A percentile compares a stretch with the other conserved stretches of the same genome.
These are phyloP conservation scores for Discostella stelligeroides DNA, from an alignment of 108 stramenopile genomes.

Conservation along the genomic window DNA sequence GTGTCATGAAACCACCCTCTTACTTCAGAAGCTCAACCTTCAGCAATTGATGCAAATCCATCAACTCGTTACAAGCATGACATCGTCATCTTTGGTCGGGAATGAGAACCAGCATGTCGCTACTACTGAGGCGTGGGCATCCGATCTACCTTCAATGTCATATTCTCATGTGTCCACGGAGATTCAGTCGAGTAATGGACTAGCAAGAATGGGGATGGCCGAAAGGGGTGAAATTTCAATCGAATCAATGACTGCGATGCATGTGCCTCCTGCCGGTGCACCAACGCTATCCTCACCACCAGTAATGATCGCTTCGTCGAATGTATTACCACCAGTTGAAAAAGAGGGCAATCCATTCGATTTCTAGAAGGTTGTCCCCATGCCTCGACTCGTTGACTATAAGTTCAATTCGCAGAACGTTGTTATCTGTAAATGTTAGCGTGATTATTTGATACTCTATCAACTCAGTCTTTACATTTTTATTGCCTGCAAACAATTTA, in stretches of 20 bases:
- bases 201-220: neutral
- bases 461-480: too few species aligned
- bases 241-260: neutral
- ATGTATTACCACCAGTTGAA: conserved; percentile 33
- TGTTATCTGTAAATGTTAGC: neutral
- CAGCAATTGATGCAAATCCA: conserved; percentile 38
- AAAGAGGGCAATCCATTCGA: conserved; percentile 58
- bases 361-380: conserved; percentile 25
- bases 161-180: neutral
- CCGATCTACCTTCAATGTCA: neutral
- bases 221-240: neutral
- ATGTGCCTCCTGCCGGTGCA: conserved; percentile 4
- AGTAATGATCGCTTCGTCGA: conserved; percentile 7
- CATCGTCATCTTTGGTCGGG: neutral
- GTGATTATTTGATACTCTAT: conserved; percentile 2
- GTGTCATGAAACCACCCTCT: conserved; percentile 23
- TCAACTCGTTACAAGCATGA: conserved; percentile 32
- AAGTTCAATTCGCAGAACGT: neutral
- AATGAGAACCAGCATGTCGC: neutral
- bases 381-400: too few species aligned
- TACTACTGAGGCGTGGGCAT: neutral
- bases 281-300: conserved; percentile 16
- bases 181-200: neutral
- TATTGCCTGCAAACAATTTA: too few species aligned
- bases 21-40: conserved; percentile 38